Evolutionary conservation across 2,329 filamentous ascomycete species (phyloP).

Genomic region (Simplicillium aogashimaense): DNA sequence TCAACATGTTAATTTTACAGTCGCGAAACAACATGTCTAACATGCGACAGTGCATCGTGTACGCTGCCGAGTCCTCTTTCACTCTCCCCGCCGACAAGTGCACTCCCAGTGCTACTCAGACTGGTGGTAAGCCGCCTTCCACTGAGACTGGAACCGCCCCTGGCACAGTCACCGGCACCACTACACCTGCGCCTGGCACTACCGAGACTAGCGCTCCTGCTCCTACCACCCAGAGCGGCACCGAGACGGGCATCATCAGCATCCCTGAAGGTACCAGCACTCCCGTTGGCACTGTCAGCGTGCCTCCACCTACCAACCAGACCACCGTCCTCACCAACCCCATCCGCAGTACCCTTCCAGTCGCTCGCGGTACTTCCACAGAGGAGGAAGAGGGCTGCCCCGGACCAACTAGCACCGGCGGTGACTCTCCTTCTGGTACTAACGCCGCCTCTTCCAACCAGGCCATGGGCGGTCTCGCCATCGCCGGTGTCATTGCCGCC

Average conservation of each 20-base stretch:
- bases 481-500: conserved; percentile 26
- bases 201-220: not conserved
- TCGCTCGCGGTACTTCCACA: no score
- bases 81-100: conserved; percentile 25
- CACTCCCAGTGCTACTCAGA: conserved; percentile 17
- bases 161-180: conserved; percentile 2
- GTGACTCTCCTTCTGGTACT: conserved; percentile 13
- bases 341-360: not conserved
- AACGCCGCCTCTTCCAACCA: conserved; percentile 18
- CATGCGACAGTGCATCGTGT: conserved; percentile 29
- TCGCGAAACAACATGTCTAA: conserved; percentile 3
- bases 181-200: not conserved
- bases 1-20: not conserved
- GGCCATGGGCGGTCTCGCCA: conserved; percentile 22
- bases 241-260: conserved; percentile 6
- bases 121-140: not conserved
- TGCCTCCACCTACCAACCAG: conserved; percentile 1
- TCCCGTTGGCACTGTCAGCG: not conserved
- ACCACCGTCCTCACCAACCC: conserved; percentile 1
- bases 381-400: conserved; percentile 23
- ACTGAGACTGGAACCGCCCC: not conserved
- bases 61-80: conserved; percentile 23
- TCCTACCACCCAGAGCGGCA: not conserved
- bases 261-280: conserved; percentile 25
- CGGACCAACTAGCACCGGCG: not conserved